phyloP scores from a whole-genome alignment of 192 early-diverging fungal species.

The Podila verticillata region DNA sequence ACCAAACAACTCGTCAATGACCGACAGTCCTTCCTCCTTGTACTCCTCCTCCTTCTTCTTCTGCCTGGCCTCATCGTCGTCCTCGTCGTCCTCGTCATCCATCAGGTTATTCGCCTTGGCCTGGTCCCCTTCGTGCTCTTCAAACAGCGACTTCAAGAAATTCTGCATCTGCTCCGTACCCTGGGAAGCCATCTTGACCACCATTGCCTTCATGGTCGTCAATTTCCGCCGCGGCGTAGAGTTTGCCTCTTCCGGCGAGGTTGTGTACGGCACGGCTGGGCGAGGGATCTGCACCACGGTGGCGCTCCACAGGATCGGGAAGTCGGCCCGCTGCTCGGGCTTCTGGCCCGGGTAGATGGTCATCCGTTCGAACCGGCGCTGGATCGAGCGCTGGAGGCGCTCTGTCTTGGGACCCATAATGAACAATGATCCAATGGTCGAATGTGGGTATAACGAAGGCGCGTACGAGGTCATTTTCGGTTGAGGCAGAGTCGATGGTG shows the following conservation, averaged over 20 bases:
- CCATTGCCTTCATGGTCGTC: constrained; percentile 46
- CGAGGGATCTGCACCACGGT: constrained; percentile 43
- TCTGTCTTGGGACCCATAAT: constrained; percentile 61
- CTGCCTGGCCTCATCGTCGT: constrained; percentile 1
- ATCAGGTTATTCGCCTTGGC: constrained; percentile 22
- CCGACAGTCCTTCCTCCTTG: constrained; percentile 12
- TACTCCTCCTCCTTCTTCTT: background rate
- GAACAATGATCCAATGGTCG: constrained; percentile 71
- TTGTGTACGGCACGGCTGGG: constrained; percentile 1
- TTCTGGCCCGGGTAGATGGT: constrained; percentile 45
- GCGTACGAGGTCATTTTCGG: constrained; percentile 61
- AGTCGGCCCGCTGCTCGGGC: constrained; percentile 38
- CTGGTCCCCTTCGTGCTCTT: constrained; percentile 16
- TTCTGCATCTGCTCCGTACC: constrained; percentile 49
- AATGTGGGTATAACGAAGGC: constrained; percentile 60
- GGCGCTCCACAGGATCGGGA: constrained; percentile 43
- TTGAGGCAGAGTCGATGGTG: constrained; percentile 2
- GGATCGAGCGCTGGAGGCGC: constrained; percentile 40
- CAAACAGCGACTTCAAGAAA: constrained; percentile 49
- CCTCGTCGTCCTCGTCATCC: constrained; percentile 35
- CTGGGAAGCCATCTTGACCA: constrained; percentile 50
- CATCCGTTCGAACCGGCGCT: constrained; percentile 33
- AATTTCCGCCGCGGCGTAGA: constrained; percentile 20
- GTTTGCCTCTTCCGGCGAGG: background rate
- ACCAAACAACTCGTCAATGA: constrained; percentile 46